Evolutionary conservation across 768 basidiomycete species (phyloP), one percentile per base, ranked within the genome.

Genomic region (Filobasidium floriforme): DNA sequence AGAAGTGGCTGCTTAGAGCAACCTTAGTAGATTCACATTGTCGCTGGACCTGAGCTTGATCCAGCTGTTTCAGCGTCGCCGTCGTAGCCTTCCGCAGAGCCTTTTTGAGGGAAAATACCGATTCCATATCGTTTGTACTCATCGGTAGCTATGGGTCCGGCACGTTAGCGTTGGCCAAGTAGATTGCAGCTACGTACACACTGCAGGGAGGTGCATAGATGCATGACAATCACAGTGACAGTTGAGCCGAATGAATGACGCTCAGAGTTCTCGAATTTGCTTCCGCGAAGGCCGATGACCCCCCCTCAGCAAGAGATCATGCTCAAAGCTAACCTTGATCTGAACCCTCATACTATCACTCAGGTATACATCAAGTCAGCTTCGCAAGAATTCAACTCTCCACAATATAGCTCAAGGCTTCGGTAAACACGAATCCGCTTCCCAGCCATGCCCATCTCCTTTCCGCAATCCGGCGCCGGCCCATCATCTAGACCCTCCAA

Each of bases 1-100:
- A 52, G 22, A 55, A 5, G 9, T 41, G 28, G 7, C 9, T 28
- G 43, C 32, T 28, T 1, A 64, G 37, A 22, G 26, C 32, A 41
- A n/a, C n/a, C 14, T 7, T 41, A 7, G 49, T 40, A 28, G n/a
- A 24, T 57, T 18, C 37, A 65, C 64, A 65, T 40, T 65, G 57
- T 32, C 59, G 40, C 24, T 59, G 22, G n/a, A 65, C 49, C 12
- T 65, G 49, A 19, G 57, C 28, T 11, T 29, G 41, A 29, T 57
- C 57, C 7, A 65, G 64, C 6, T 5, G 26, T 9, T 51, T 29
- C 57, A 65, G 41, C 7, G 57, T 57, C 19, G 44, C 57, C n/a
- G 43, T 41, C 11, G 59, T 65, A 19, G 37, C 44, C 37, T 65
- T 65, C 1, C 64, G 64, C 5, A 65, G 64, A 9, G 64, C 64